Evolutionary conservation across 805 yeast species (phyloP).

Genomic region (Candida insectorum): DNA sequence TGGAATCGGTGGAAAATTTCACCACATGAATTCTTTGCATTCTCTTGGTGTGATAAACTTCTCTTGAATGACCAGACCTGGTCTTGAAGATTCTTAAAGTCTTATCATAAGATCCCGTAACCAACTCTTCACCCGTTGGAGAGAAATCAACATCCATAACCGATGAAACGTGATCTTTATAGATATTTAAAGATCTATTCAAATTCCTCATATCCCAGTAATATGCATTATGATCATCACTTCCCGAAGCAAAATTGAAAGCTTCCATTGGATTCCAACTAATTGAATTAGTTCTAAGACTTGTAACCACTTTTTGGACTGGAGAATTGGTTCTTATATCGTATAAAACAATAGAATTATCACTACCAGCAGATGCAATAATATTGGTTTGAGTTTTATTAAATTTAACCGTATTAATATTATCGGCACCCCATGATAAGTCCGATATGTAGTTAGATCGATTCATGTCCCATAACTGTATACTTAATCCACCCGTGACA

Average conservation of each 20-base stretch:
- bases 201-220: conserved; percentile 96
- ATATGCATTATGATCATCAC: conserved; percentile 93
- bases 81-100: conserved; percentile 78
- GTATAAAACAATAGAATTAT: conserved; percentile 84
- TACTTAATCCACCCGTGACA: conserved; percentile 88
- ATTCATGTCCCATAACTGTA: conserved; percentile 88
- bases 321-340: conserved; percentile 91
- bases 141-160: conserved; percentile 92
- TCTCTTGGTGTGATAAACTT: conserved; percentile 92
- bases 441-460: conserved; percentile 75
- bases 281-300: conserved; percentile 78
- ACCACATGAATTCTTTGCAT: conserved; percentile 93
- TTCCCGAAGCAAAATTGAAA: conserved; percentile 84
- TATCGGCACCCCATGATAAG: conserved; percentile 96
- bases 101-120: conserved; percentile 92
- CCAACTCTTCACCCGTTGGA: conserved; percentile 96
- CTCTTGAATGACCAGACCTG: conserved; percentile 87
- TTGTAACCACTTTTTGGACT: conserved; percentile 82
- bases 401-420: conserved; percentile 75
- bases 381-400: conserved; percentile 88
- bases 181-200: conserved; percentile 75
- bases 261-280: conserved; percentile 99
- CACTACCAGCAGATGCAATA: conserved; percentile 80
- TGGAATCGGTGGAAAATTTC: conserved; percentile 83
- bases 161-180: conserved; percentile 94